These are phyloP conservation scores for Sarocladium oryzae DNA, from an alignment of 2,329 filamentous ascomycete genomes.

Conservation along the genomic window DNA sequence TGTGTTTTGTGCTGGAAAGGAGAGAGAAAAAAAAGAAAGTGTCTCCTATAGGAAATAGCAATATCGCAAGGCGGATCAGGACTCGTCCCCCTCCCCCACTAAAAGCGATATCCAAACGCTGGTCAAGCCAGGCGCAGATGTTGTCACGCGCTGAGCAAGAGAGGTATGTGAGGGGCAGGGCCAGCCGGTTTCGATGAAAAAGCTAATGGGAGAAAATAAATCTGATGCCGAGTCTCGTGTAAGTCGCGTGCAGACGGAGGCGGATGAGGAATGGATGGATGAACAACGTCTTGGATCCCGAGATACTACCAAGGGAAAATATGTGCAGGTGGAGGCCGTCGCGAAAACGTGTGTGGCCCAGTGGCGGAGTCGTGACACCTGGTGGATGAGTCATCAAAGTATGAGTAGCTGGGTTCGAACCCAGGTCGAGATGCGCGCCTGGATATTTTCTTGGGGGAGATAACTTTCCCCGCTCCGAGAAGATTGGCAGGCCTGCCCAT, in stretches of 20 bases:
- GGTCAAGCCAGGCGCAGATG: neutral
- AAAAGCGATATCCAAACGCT: neutral
- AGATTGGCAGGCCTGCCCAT: too few species aligned
- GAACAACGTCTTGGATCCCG: too few species aligned
- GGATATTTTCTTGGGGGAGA: neutral
- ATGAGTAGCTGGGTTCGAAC: neutral
- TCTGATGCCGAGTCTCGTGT: neutral
- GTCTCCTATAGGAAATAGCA: neutral
- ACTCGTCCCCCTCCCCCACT: constrained; percentile 1
- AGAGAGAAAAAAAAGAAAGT: neutral
- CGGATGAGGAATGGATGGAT: neutral
- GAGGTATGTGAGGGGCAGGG: too few species aligned
- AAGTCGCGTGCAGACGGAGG: constrained; percentile 1
- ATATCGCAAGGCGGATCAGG: neutral
- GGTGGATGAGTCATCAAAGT: constrained; percentile 6
- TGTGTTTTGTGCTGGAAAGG: neutral
- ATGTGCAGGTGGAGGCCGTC: constrained; percentile 8
- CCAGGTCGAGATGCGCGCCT: neutral
- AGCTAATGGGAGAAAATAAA: neutral
- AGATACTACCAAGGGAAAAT: constrained; percentile 7
- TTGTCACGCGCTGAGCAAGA: too few species aligned
- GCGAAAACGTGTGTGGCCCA: constrained; percentile 1
- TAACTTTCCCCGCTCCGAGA: neutral
- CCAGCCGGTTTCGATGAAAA: neutral
- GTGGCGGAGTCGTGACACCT: neutral